Evolutionary conservation across 1,139 yeast species (phyloP).

Genomic region (Candida mesenterica): DNA sequence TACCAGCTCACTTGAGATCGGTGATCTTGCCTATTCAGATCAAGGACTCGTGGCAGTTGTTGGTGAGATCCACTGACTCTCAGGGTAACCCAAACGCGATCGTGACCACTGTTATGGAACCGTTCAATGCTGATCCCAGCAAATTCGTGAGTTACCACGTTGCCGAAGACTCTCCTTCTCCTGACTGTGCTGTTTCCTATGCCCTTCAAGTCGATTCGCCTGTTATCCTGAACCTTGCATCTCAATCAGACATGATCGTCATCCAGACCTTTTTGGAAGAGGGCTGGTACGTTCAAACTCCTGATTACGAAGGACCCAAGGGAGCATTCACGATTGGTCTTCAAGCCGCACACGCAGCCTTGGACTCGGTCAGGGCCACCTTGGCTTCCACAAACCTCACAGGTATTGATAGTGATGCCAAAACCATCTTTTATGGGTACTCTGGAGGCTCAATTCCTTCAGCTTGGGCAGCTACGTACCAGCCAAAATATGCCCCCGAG

Average conservation of each 20-base stretch:
- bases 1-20: constrained; percentile 20
- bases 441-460: constrained; percentile 36
- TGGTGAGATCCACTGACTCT: constrained; percentile 32
- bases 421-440: constrained; percentile 33
- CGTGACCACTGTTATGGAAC: constrained; percentile 30
- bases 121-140: constrained; percentile 27
- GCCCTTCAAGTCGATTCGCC: constrained; percentile 18
- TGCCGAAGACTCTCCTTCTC: constrained; percentile 30
- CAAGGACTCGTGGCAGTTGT: constrained; percentile 25
- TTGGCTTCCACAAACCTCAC: constrained; percentile 21
- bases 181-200: constrained; percentile 33
- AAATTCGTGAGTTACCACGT: constrained; percentile 31
- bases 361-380: constrained; percentile 28
- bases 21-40: constrained; percentile 13
- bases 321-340: constrained; percentile 28
- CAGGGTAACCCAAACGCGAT: constrained; percentile 30
- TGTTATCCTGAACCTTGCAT: constrained; percentile 15
- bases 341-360: constrained; percentile 25
- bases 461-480: constrained; percentile 36
- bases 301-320: constrained; percentile 33
- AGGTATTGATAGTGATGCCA: constrained; percentile 20
- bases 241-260: constrained; percentile 21
- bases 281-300: constrained; percentile 32
- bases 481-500: constrained; percentile 32
- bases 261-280: constrained; percentile 16